Conservation (phyloP, 345 rosid genomes). For the Salix udensis region DNA sequence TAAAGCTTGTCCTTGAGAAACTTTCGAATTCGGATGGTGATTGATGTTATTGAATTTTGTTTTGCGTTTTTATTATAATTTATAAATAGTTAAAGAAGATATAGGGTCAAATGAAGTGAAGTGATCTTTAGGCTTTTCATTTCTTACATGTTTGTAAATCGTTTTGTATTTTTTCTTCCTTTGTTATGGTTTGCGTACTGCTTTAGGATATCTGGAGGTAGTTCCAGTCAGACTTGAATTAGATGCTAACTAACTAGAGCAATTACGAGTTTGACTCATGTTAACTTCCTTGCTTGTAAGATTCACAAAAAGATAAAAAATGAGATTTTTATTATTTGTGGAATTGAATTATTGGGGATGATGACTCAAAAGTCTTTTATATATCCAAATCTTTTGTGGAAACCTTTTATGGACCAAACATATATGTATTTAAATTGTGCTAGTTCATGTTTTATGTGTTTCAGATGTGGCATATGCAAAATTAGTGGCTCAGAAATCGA, state of each 20-base stretch:
- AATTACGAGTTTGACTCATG: neutral
- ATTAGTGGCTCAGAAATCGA: constrained; percentile 76
- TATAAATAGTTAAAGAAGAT: neutral
- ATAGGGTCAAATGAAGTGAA: neutral
- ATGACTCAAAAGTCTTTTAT: neutral
- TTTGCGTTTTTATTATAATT: neutral
- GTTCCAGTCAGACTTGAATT: neutral
- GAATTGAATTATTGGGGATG: neutral
- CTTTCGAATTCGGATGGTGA: constrained; percentile 40
- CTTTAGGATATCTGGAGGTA: neutral
- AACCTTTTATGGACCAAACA: neutral
- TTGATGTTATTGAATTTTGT: neutral
- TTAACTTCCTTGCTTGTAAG: neutral
- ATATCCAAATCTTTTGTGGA: neutral
- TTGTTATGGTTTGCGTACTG: neutral
- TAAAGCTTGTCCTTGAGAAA: constrained; percentile 61
- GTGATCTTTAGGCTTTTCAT: neutral
- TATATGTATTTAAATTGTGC: neutral
- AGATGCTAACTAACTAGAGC: neutral
- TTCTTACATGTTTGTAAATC: neutral
- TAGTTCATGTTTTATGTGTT: neutral
- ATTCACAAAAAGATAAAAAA: neutral
- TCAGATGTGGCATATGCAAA: constrained; percentile 51
- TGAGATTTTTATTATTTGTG: neutral
- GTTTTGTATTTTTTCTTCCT: too few species aligned